Percentiles rank a stretch among this genome's conserved stretches.
phyloP scores from a whole-genome alignment of 257 asterid genomes.

The Verbascum thapsus region DNA sequence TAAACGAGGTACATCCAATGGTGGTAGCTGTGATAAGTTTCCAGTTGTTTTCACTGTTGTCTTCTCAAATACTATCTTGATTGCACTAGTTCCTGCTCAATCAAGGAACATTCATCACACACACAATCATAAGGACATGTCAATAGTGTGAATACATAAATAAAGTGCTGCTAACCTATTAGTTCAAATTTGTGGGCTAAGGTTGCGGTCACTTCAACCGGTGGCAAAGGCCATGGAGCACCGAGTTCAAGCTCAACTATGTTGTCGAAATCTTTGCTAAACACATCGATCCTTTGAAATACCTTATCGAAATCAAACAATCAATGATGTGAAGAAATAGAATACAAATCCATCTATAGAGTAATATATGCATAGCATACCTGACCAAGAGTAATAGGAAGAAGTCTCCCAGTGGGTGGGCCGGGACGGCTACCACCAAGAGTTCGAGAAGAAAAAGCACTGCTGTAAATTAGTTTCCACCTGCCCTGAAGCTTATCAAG shows the following conservation, averaged over 20 bases:
- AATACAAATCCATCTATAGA: not conserved
- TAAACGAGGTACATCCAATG: slow-evolving; percentile 71
- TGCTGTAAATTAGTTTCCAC: slow-evolving; percentile 91
- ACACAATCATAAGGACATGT: not conserved
- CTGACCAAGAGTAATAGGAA: slow-evolving; percentile 92
- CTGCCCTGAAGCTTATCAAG: slow-evolving; percentile 84
- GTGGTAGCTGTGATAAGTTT: slow-evolving; percentile 82
- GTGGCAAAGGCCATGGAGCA: slow-evolving; percentile 92
- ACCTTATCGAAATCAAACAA: slow-evolving; percentile 47
- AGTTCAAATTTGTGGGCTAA: slow-evolving; percentile 91
- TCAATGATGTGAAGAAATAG: slow-evolving; percentile 13
- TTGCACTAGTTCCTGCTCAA: slow-evolving; percentile 49
- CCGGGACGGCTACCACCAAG: slow-evolving; percentile 99
- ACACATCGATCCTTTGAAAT: slow-evolving; percentile 85
- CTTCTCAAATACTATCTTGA: slow-evolving; percentile 82
- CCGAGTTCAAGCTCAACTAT: slow-evolving; percentile 89
- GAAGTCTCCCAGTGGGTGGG: slow-evolving; percentile 93
- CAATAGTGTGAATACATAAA: no score
- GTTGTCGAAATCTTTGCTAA: slow-evolving; percentile 89
- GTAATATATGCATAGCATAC: slow-evolving; percentile 44
- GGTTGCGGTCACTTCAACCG: slow-evolving; percentile 78
- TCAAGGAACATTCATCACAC: not conserved
- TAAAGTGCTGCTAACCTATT: slow-evolving; percentile 48
- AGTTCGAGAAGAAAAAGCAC: slow-evolving; percentile 86
- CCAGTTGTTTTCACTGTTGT: slow-evolving; percentile 83